These are phyloP conservation scores for Boletus rubescentipes DNA, from an alignment of 768 basidiomycete species.

Conservation along the genomic window DNA sequence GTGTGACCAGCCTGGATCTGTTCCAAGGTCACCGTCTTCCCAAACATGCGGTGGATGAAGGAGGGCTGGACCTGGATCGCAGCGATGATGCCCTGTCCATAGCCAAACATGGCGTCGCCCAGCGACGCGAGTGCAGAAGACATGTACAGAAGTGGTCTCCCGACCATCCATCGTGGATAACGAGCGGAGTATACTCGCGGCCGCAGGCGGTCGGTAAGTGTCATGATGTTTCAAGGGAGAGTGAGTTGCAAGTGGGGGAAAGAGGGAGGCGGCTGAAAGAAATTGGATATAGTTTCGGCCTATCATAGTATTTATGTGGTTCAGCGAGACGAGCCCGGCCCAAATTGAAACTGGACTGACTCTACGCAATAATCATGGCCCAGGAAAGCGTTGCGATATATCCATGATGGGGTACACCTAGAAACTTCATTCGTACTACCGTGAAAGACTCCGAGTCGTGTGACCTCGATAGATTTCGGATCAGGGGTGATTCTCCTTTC, in stretches of 20 bases:
- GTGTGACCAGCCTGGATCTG: slow-evolving; percentile 44
- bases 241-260: background rate
- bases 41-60: slow-evolving; percentile 50
- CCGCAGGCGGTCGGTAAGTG: slow-evolving; percentile 31
- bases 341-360: slow-evolving; percentile 19
- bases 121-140: slow-evolving; percentile 54
- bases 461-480: background rate
- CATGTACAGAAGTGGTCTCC: slow-evolving; percentile 46
- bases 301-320: slow-evolving; percentile 25
- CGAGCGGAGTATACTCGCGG: slow-evolving; percentile 42
- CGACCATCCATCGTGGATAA: slow-evolving; percentile 55
- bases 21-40: slow-evolving; percentile 41
- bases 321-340: slow-evolving; percentile 19
- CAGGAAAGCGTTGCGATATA: background rate
- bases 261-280: background rate
- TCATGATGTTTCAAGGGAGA: slow-evolving; percentile 18
- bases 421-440: too few relatives aligned
- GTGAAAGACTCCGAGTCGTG: too few relatives aligned
- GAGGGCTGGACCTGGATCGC: slow-evolving; percentile 52
- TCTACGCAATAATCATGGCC: background rate
- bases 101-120: slow-evolving; percentile 58
- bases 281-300: background rate
- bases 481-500: background rate
- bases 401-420: too few relatives aligned
- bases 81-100: slow-evolving; percentile 53